phyloP scores from a whole-genome alignment of 371 early-diverging fungal genomes.

The Blakeslea trispora region DNA sequence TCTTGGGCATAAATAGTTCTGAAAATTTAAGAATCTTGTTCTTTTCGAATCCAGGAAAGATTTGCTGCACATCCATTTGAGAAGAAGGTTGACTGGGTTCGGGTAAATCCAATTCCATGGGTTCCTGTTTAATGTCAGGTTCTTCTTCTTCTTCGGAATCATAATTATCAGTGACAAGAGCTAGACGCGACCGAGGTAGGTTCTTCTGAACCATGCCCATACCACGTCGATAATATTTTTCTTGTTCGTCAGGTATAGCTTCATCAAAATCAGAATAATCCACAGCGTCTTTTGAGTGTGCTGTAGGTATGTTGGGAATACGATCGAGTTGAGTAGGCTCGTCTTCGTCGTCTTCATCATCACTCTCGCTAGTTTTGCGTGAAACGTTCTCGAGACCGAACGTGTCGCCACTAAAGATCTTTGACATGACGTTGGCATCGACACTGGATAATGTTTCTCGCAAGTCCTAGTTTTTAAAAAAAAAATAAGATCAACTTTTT shows the following conservation, averaged over 20 bases:
- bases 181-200: conserved; percentile 29
- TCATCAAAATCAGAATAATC: conserved; percentile 87
- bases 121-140: conserved; percentile 17
- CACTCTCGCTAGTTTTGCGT: conserved; percentile 36
- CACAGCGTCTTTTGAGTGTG: conserved; percentile 69
- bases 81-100: background rate
- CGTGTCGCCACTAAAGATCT: conserved; percentile 58
- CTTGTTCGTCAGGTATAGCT: conserved; percentile 69
- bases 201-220: conserved; percentile 38
- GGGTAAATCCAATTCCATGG: background rate
- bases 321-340: conserved; percentile 22
- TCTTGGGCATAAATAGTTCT: conserved; percentile 61
- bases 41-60: conserved; percentile 70
- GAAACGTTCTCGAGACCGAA: conserved; percentile 51
- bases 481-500: too few relatives aligned
- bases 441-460: conserved; percentile 64
- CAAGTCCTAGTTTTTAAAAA: conserved; percentile 56
- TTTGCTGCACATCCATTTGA: conserved; percentile 48
- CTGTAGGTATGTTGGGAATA: conserved; percentile 26
- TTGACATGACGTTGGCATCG: conserved; percentile 53
- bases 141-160: conserved; percentile 67
- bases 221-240: conserved; percentile 46
- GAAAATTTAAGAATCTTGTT: conserved; percentile 67
- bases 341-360: conserved; percentile 33
- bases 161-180: conserved; percentile 60